A percentile compares a stretch with the other conserved stretches of the same genome.
Conservation (phyloP, 257 asterid species). For the Solanum rostratum region DNA sequence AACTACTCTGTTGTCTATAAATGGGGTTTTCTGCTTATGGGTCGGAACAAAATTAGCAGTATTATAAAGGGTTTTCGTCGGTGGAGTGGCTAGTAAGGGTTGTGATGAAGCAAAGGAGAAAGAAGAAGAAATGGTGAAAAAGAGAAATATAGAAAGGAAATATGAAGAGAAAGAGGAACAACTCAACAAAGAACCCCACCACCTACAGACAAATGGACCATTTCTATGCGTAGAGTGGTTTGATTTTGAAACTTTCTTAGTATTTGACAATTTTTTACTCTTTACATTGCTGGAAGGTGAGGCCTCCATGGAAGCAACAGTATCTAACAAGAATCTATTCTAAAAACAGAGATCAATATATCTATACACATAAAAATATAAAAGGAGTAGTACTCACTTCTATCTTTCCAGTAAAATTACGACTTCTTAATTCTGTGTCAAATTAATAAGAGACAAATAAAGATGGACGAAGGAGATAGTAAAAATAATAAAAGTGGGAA, state of each 20-base stretch:
- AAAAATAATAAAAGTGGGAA: neutral
- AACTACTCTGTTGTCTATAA: neutral
- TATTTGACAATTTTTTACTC: neutral
- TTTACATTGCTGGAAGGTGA: neutral
- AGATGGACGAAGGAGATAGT: no score
- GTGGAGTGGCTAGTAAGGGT: neutral
- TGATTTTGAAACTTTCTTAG: neutral
- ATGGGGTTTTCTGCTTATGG: neutral
- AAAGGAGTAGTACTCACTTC: no score
- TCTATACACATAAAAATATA: neutral
- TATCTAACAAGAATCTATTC: neutral
- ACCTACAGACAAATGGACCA: conserved; percentile 3
- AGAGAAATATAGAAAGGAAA: neutral
- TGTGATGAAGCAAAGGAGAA: neutral
- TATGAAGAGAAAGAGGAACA: neutral
- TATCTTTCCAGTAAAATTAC: no score
- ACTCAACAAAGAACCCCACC: conserved; percentile 4
- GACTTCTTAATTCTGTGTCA: no score
- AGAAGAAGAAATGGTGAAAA: neutral
- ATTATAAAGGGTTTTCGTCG: neutral
- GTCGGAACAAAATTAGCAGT: neutral
- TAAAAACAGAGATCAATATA: neutral
- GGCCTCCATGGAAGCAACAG: neutral
- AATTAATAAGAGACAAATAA: no score
- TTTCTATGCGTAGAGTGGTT: neutral